A percentile compares a stretch with the other conserved stretches of the same genome.
phyloP scores from a whole-genome alignment of 1,139 yeast species.

The Waltiozyma solani region DNA sequence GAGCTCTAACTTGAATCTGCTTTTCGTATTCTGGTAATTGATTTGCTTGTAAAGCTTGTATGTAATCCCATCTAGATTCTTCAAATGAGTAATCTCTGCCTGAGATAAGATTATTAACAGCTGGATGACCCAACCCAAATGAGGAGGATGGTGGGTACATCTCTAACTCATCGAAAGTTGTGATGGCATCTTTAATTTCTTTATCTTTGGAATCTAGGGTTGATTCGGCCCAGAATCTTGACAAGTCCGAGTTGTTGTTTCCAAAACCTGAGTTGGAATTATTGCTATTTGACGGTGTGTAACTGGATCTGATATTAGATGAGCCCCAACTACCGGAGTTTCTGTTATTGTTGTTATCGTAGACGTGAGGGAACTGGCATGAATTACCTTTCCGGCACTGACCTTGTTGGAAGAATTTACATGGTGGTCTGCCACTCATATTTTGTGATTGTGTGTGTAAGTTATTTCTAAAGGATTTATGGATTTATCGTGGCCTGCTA shows the following conservation, averaged over 20 bases:
- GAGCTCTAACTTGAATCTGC: slow-evolving; percentile 29
- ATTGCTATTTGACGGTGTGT: not conserved
- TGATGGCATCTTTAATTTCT: slow-evolving; percentile 23
- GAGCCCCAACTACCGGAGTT: slow-evolving; percentile 8
- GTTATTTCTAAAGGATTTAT: no score
- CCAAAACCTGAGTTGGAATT: not conserved
- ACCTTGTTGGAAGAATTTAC: slow-evolving; percentile 32
- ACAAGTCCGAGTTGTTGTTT: slow-evolving; percentile 9
- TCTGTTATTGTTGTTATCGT: slow-evolving; percentile 14
- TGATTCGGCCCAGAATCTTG: slow-evolving; percentile 14
- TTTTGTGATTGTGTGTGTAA: not conserved
- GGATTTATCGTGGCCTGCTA: no score
- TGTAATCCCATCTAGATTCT: slow-evolving; percentile 40
- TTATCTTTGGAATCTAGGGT: slow-evolving; percentile 16
- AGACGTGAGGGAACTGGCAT: slow-evolving; percentile 31
- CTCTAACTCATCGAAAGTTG: slow-evolving; percentile 13
- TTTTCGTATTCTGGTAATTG: slow-evolving; percentile 29
- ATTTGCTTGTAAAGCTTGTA: slow-evolving; percentile 31
- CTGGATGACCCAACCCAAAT: slow-evolving; percentile 29
- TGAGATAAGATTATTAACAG: slow-evolving; percentile 32
- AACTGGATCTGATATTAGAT: not conserved
- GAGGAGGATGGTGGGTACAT: slow-evolving; percentile 22
- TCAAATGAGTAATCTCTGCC: slow-evolving; percentile 50
- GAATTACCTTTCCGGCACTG: slow-evolving; percentile 26
- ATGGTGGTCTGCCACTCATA: slow-evolving; percentile 21